phyloP scores from a whole-genome alignment of 202 grass and related monocot genomes.

The Musa balbisiana region DNA sequence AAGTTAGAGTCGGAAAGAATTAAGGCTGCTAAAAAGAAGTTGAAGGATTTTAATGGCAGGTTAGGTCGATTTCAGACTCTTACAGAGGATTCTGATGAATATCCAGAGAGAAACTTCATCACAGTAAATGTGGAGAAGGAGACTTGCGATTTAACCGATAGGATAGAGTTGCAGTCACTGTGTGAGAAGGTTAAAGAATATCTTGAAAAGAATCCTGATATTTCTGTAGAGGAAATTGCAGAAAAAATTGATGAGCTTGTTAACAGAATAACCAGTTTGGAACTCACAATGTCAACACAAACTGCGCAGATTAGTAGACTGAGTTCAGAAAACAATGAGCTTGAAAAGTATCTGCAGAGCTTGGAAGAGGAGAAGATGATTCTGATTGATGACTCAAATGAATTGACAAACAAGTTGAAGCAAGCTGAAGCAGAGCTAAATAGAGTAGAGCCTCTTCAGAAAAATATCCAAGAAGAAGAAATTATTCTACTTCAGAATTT shows the following conservation, averaged over 20 bases:
- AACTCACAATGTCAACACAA: slow-evolving; percentile 64
- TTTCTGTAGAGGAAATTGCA: slow-evolving; percentile 44
- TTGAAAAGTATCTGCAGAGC: slow-evolving; percentile 51
- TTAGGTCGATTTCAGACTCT: slow-evolving; percentile 19
- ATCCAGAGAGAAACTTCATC: slow-evolving; percentile 14
- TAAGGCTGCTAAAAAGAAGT: slow-evolving; percentile 41
- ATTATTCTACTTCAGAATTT: slow-evolving; percentile 43
- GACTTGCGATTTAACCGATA: slow-evolving; percentile 39
- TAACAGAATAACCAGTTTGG: slow-evolving; percentile 64
- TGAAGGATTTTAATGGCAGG: slow-evolving; percentile 38
- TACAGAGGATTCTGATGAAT: slow-evolving; percentile 16
- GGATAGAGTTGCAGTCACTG: slow-evolving; percentile 33
- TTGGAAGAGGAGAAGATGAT: slow-evolving; percentile 41
- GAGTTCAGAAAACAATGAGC: slow-evolving; percentile 50
- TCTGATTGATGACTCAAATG: slow-evolving; percentile 21
- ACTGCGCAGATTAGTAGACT: slow-evolving; percentile 52
- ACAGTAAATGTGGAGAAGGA: slow-evolving; percentile 19
- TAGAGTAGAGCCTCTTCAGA: slow-evolving; percentile 39
- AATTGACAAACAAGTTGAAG: slow-evolving; percentile 45
- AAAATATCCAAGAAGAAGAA: slow-evolving; percentile 43
- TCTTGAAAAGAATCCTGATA: slow-evolving; percentile 48
- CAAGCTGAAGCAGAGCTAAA: slow-evolving; percentile 54
- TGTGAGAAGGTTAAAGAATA: slow-evolving; percentile 48
- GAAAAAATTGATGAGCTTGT: slow-evolving; percentile 83
- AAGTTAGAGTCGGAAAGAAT: slow-evolving; percentile 37